phyloP scores from a whole-genome alignment of 352 stramenopile genomes.

The Phytophthora fragariae region DNA sequence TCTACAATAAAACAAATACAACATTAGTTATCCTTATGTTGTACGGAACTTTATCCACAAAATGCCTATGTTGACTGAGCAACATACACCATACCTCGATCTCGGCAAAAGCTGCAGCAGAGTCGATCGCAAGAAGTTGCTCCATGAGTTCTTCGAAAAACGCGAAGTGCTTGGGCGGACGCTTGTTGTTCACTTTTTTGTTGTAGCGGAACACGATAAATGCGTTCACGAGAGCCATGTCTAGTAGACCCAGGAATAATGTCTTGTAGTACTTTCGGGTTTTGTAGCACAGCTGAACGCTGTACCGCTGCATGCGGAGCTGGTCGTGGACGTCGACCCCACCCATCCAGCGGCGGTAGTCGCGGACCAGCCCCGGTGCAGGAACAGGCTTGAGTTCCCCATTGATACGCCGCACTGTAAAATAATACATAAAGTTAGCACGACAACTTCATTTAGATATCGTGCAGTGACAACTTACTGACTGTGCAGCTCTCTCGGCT shows the following conservation, averaged over 20 bases:
- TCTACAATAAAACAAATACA: too few species aligned
- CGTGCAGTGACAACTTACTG: constrained; percentile 6
- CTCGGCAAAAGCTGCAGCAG: background rate
- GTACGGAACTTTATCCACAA: too few species aligned
- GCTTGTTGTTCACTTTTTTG: constrained; percentile 8
- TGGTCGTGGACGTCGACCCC: constrained; percentile 5
- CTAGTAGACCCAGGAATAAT: constrained; percentile 10
- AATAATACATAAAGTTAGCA: background rate
- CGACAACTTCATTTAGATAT: too few species aligned
- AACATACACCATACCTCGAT: background rate
- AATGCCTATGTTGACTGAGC: background rate
- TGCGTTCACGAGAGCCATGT: constrained; percentile 13
- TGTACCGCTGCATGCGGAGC: background rate
- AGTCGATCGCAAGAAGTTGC: background rate
- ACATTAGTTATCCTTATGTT: too few species aligned
- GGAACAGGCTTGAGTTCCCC: constrained; percentile 1
- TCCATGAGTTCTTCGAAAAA: constrained; percentile 11
- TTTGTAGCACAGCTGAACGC: constrained; percentile 10
- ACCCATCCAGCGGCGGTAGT: constrained; percentile 15
- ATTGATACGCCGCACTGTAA: background rate
- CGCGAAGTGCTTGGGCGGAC: constrained; percentile 5
- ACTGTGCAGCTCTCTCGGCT: constrained; percentile 6
- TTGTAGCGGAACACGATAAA: constrained; percentile 20
- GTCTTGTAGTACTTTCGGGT: constrained; percentile 15
- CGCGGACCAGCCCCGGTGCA: constrained; percentile 7